Percentiles rank a stretch among this genome's conserved stretches.
Conservation (phyloP, 352 stramenopile species). For the Detonula confervacea region DNA sequence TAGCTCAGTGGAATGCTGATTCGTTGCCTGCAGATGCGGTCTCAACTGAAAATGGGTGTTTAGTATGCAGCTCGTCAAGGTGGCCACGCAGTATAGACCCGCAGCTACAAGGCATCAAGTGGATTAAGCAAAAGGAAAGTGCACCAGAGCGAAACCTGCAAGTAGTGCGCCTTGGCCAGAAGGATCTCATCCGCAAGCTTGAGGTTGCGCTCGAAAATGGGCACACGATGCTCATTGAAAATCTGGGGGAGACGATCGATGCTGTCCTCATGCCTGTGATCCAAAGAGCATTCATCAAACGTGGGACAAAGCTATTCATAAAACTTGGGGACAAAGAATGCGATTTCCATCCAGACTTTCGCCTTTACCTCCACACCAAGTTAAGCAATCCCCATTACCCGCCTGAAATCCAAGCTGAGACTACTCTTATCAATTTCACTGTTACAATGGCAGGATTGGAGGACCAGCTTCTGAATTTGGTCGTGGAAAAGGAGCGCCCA, state of each 20-base stretch:
- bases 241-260: conserved; percentile 96
- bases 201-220: conserved; percentile 93
- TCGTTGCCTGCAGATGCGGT: conserved; percentile 95
- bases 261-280: conserved; percentile 95
- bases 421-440: conserved; percentile 97
- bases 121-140: conserved; percentile 91
- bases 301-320: conserved; percentile 93
- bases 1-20: conserved; percentile 96
- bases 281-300: conserved; percentile 93
- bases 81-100: conserved; percentile 96
- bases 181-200: conserved; percentile 94
- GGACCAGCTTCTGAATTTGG: conserved; percentile 94
- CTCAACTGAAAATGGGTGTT: conserved; percentile 95
- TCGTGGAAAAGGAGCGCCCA: conserved; percentile 93
- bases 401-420: conserved; percentile 93
- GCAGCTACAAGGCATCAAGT: conserved; percentile 98
- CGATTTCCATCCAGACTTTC: conserved; percentile 95
- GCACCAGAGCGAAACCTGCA: conserved; percentile 88
- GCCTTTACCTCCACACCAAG: conserved; percentile 97
- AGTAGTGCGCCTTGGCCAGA: conserved; percentile 93
- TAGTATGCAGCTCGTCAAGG: conserved; percentile 94
- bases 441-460: conserved; percentile 94
- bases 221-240: conserved; percentile 95
- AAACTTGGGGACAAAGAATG: conserved; percentile 95
- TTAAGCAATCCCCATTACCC: conserved; percentile 98